Evolutionary conservation across 176 grass and related monocot genomes (phyloP), one percentile per base, ranked within the genome.

Genomic region (Pharus latifolius): DNA sequence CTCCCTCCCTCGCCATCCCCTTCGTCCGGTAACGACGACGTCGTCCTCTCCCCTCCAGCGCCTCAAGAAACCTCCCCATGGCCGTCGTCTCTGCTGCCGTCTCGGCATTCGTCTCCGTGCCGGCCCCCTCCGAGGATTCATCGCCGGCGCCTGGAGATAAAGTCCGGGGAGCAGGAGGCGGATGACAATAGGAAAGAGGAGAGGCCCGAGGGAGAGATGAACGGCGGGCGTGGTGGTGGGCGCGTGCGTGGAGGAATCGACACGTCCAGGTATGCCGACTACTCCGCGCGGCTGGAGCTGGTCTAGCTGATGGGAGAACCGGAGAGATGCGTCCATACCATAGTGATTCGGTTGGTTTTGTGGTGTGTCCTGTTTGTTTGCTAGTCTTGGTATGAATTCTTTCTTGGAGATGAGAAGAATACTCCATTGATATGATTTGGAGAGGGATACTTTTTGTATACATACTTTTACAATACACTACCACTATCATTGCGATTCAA

Each of bases 241-340:
- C 57, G 60, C 76, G 0, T 82, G 70, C 88, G 3, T 97, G 84
- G 84, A 80, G 73, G 68, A 97, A 78, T 78, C 81, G 93, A 42
- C 77, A 70, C 84, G 20, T 87, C 89, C 66, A 90, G 81, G 83
- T 98, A 93, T 75, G 78, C 74, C 11, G 78, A 83, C 10, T 90
- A 93, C 89, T 73, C 78, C 13, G 72, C 86, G 44, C 81, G 89
- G 15, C 49, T 87, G 13, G 89, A 97, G 81, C 76, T 97, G 34
- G 73, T 87, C 58, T 96, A 72, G n/a, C n/a, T 31, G 30, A 15
- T 9, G 1, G n/a, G 25, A 49, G 10, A 55, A 34, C 34, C 19
- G 29, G 23, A 70, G n/a, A 70, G 62, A 22, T 54, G 49, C 62
- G 32, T 60, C 17, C 64, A 37, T 50, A 2, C 48, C 20, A n/a